phyloP scores from a whole-genome alignment of 2,329 filamentous ascomycete species.

The Xenoacremonium recifei region DNA sequence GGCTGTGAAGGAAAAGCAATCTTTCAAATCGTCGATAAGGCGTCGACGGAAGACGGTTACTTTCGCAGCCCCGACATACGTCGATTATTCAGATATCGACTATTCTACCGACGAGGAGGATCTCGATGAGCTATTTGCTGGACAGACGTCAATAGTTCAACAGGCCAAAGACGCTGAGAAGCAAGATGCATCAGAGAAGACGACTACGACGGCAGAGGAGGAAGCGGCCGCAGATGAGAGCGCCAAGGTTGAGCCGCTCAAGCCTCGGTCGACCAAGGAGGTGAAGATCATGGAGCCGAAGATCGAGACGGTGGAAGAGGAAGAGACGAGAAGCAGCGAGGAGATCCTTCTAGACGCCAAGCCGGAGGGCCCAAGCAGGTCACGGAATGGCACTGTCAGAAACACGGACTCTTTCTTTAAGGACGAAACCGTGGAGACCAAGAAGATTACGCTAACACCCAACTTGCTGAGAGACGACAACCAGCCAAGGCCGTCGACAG shows the following conservation, averaged over 20 bases:
- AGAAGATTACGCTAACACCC: slow-evolving; percentile 95
- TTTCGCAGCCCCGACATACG: slow-evolving; percentile 81
- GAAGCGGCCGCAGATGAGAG: slow-evolving; percentile 46
- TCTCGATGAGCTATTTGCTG: slow-evolving; percentile 43
- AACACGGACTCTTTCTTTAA: slow-evolving; percentile 98
- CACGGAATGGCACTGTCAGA: slow-evolving; percentile 80
- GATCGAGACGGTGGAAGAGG: slow-evolving; percentile 35
- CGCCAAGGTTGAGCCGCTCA: slow-evolving; percentile 56
- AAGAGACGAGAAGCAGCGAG: slow-evolving; percentile 53
- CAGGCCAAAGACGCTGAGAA: slow-evolving; percentile 29
- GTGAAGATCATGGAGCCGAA: slow-evolving; percentile 34
- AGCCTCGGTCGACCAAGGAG: slow-evolving; percentile 44
- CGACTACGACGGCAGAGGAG: slow-evolving; percentile 27
- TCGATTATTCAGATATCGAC: slow-evolving; percentile 83
- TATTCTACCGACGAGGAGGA: slow-evolving; percentile 76
- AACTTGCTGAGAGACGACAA: slow-evolving; percentile 85
- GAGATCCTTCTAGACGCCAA: slow-evolving; percentile 63
- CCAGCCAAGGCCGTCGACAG: slow-evolving; percentile 51
- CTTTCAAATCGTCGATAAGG: slow-evolving; percentile 74
- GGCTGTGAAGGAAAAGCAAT: slow-evolving; percentile 76
- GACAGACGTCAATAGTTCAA: slow-evolving; percentile 29
- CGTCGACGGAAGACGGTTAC: slow-evolving; percentile 84
- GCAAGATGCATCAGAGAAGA: slow-evolving; percentile 27
- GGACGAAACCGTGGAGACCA: slow-evolving; percentile 90
- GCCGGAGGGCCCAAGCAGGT: slow-evolving; percentile 55